Base-by-base conservation (phyloP, 352 stramenopile genomes). In the Blastocystis sp. region DNA sequence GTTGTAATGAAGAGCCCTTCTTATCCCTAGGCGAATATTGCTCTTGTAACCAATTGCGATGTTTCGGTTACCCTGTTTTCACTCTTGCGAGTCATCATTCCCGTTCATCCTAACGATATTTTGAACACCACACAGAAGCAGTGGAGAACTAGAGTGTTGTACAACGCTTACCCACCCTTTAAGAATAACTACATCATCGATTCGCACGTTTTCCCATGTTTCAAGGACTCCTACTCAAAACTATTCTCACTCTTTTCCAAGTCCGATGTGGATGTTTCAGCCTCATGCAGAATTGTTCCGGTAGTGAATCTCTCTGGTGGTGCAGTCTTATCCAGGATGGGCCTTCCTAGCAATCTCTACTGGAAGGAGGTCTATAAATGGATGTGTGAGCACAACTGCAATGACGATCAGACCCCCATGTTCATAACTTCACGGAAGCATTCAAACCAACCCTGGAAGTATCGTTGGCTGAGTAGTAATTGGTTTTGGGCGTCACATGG, bases 401-500 rank as follows among this genome's bases (percentile, higher is more conserved):
- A 19, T 0, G 74, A 84, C 43, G 74, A 84, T n/a, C 74, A 84
- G 57, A 3, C 10, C 2, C 3, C 4, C 1, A 62, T 84, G 52
- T 2, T 2, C 14, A 42, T 69, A 11, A 7, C 24, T 3, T 3
- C 2, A 6, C 17, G 34, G 2, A 38, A 38, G 0, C 38, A 1
- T 2, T 1, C 2, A 17, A n/a, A n/a, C 2, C 43, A 45, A n/a
- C 3, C 4, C 24, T 40, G 64, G 3, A 66, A 45, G 42, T 84
- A 54, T 54, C n/a, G 24, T 1, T 69, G 74, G 57, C 43, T 84
- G 21, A 84, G 74, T 45, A 84, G 21, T 21, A 84, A 84, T 28
- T 84, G 38, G 24, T 84, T 84, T 28, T 84, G 45, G 38, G 74
- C 74, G 3, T n/a, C n/a, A 28, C n/a, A 84, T 45, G 74, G 74